Conservation (phyloP, 176 grass and related monocot species). For the Carex kokanica region DNA sequence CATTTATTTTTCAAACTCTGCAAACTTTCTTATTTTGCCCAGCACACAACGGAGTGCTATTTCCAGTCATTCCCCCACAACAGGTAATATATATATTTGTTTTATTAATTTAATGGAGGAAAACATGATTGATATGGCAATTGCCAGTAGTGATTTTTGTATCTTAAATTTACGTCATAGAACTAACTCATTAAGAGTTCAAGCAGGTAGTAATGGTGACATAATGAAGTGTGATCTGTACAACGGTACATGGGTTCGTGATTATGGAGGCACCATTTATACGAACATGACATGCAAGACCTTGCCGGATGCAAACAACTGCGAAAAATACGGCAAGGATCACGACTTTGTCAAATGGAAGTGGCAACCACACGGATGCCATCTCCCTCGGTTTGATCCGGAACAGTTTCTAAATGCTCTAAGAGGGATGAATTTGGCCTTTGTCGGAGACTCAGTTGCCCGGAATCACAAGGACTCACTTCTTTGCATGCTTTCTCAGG, state of each 20-base stretch:
- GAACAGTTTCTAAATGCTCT: conserved; percentile 40
- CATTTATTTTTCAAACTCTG: background rate
- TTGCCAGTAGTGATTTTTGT: no score
- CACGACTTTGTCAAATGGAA: conserved; percentile 62
- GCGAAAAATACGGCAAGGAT: conserved; percentile 53
- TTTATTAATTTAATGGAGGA: no score
- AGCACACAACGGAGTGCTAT: background rate
- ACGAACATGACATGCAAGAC: conserved; percentile 43
- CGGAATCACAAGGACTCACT: conserved; percentile 75
- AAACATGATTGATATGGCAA: no score
- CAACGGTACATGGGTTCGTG: conserved; percentile 47
- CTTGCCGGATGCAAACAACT: conserved; percentile 49
- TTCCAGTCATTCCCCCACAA: background rate
- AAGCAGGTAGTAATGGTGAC: background rate
- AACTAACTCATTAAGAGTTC: no score
- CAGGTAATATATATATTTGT: background rate
- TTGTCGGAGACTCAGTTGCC: conserved; percentile 53
- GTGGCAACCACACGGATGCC: conserved; percentile 49
- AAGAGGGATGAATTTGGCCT: conserved; percentile 50
- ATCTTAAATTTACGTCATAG: no score
- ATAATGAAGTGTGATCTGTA: conserved; percentile 36
- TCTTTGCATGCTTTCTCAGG: conserved; percentile 47
- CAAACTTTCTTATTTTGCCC: background rate
- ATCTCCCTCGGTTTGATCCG: conserved; percentile 43
- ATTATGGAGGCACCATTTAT: conserved; percentile 37